These are phyloP conservation scores for Copromyces sp. DNA, from an alignment of 495 filamentous ascomycete species.

Conservation along the genomic window DNA sequence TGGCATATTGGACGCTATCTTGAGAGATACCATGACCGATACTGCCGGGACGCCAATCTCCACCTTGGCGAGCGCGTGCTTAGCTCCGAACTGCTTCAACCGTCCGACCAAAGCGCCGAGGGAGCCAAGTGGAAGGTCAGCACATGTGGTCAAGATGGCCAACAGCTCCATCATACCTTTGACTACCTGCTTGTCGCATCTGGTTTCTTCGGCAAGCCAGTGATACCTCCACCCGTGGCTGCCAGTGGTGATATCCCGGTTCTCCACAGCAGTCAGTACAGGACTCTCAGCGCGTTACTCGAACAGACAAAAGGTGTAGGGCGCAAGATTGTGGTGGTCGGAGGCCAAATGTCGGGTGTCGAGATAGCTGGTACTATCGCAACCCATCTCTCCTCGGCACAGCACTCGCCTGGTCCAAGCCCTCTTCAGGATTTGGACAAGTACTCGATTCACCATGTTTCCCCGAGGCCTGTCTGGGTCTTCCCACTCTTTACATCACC, in stretches of 20 bases:
- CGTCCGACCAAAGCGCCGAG: slow-evolving; percentile 6
- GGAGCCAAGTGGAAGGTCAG: slow-evolving; percentile 44
- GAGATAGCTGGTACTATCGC: slow-evolving; percentile 68
- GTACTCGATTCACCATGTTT: slow-evolving; percentile 55
- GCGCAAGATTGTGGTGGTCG: slow-evolving; percentile 66
- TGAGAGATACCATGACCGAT: slow-evolving; percentile 48
- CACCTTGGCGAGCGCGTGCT: slow-evolving; percentile 45
- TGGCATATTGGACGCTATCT: slow-evolving; percentile 70
- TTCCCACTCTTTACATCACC: slow-evolving; percentile 53
- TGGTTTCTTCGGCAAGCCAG: slow-evolving; percentile 62
- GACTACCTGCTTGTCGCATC: slow-evolving; percentile 67
- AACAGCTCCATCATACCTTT: slow-evolving; percentile 35
- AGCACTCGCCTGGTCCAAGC: slow-evolving; percentile 33
- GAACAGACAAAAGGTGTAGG: slow-evolving; percentile 15
- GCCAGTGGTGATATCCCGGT: slow-evolving; percentile 24
- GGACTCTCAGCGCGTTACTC: slow-evolving; percentile 29
- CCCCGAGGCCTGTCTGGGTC: slow-evolving; percentile 61
- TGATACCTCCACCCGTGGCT: slow-evolving; percentile 34
- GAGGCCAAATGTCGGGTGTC: slow-evolving; percentile 74
- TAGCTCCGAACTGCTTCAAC: slow-evolving; percentile 25
- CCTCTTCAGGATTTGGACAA: slow-evolving; percentile 22
- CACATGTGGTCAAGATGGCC: slow-evolving; percentile 25
- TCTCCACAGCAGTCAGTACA: slow-evolving; percentile 53
- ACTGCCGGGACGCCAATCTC: slow-evolving; percentile 40
- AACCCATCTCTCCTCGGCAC: slow-evolving; percentile 51